Conservation (phyloP, 805 yeast species). For the Wickerhamomyces canadensis region DNA sequence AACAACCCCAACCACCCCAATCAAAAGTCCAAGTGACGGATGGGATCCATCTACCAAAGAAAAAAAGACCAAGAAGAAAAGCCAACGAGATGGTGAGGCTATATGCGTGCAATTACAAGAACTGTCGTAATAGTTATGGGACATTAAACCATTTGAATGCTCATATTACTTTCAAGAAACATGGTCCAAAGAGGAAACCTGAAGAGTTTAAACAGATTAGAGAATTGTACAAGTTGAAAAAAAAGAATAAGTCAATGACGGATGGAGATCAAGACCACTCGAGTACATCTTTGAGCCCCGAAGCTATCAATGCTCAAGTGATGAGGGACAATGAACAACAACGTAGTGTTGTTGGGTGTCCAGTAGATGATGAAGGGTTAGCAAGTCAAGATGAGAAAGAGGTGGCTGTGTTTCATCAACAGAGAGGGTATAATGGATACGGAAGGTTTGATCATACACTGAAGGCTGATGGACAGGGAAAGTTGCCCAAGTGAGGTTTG, state of each 20-base stretch:
- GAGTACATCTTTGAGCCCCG: too few relatives aligned
- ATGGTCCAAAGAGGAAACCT: conserved; percentile 49
- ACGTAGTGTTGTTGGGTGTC: too few relatives aligned
- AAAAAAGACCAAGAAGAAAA: conserved; percentile 46
- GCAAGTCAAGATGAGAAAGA: conserved; percentile 8
- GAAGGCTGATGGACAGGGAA: conserved; percentile 11
- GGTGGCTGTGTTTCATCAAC: conserved; percentile 23
- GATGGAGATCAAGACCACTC: too few relatives aligned
- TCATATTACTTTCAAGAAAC: conserved; percentile 47
- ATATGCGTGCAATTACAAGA: conserved; percentile 41
- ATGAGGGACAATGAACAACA: too few relatives aligned
- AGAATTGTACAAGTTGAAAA: conserved; percentile 36
- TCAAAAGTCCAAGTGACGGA: too few relatives aligned
- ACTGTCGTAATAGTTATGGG: conserved; percentile 51
- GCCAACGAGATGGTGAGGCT: conserved; percentile 51
- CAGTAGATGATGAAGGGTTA: conserved; percentile 3
- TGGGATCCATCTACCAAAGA: conserved; percentile 13
- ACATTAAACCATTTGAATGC: conserved; percentile 56
- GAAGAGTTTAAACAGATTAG: conserved; percentile 49
- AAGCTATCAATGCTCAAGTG: too few relatives aligned
- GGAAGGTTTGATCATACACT: conserved; percentile 23
- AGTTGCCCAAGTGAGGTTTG: not conserved
- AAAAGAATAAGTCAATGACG: too few relatives aligned
- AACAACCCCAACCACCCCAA: not conserved
- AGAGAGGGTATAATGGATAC: conserved; percentile 25